Base-by-base conservation (phyloP, 306 rosid genomes). In the Castanospermum australe region DNA sequence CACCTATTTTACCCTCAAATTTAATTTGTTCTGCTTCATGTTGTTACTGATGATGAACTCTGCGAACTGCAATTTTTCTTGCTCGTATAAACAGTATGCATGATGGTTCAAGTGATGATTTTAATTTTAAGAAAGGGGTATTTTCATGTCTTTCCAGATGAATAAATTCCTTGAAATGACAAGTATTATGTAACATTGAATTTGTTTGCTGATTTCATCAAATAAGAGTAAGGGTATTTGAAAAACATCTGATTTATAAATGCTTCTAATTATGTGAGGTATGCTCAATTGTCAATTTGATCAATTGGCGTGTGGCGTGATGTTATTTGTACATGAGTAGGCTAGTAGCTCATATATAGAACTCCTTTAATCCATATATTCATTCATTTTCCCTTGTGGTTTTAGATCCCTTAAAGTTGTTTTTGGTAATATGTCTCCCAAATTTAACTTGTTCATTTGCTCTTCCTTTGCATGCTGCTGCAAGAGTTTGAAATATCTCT, bases 151-250 rank as follows among this genome's bases (percentile, higher is more conserved):
- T 60, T 47, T 68, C 8, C n/a, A 62, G 11, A 68, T 28, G 64
- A 30, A 63, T 81, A 35, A 22, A 6, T 45, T 61, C 38, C 74
- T 80, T 71, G 73, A 52, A 72, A 72, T 17, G 12, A 13, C 44
- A 61, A 30, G 14, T 35, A 30, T 52, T 21, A 38, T 41, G 52
- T 21, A 36, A 72, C 28, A 36, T 54, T 72, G 41, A 38, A 14
- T 38, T 7, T 22, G 20, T 15, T 35, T 39, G 17, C 48, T 41
- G 28, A 54, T 55, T 73, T 59, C 25, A 11, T 42, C 1, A 17
- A 8, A 32, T 7, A 35, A 62, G 45, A 62, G 14, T n/a, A 35
- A 7, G 6, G 47, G 9, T 15, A 30, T 10, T 14, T 4, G 57
- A 60, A 25, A 15, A 28, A 11, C 15, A 8, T 3, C 18, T 67